Evolutionary conservation across 768 basidiomycete genomes (phyloP).

Genomic region (Podaxis sp.): DNA sequence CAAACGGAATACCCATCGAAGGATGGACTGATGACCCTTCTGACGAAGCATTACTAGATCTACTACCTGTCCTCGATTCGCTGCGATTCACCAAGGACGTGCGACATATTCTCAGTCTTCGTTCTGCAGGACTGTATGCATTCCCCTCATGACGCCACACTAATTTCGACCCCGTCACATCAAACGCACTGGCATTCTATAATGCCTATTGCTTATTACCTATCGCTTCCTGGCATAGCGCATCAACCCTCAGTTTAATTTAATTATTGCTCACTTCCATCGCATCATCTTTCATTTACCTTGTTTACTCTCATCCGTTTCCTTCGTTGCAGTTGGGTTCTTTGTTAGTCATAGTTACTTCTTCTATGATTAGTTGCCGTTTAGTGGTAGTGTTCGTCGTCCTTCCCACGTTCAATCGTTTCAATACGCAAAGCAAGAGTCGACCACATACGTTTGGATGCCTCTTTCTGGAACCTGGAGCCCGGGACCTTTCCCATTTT

Average conservation of each 20-base stretch:
- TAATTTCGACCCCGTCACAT: conserved; percentile 1
- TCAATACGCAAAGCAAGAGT: neutral
- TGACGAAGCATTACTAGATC: conserved; percentile 94
- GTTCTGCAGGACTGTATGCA: conserved; percentile 39
- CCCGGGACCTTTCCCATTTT: neutral
- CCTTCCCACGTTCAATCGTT: neutral
- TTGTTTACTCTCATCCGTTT: neutral
- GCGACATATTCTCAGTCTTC: conserved; percentile 80
- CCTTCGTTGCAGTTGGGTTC: neutral
- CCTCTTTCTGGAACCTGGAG: neutral
- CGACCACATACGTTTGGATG: neutral
- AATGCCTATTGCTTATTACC: conserved; percentile 3
- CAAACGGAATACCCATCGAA: conserved; percentile 98
- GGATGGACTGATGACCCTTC: conserved; percentile 98
- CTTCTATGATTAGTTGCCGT: neutral
- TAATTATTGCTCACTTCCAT: neutral
- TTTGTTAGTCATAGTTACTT: neutral
- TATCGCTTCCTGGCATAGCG: neutral
- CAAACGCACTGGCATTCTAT: conserved; percentile 11
- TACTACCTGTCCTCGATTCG: conserved; percentile 93
- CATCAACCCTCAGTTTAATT: conserved; percentile 3
- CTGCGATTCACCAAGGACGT: conserved; percentile 96
- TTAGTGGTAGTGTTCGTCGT: neutral
- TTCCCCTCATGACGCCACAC: conserved; percentile 26
- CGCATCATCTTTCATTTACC: neutral